phyloP scores from a whole-genome alignment of 2,329 filamentous ascomycete genomes.

The Madurella mycetomatis region DNA sequence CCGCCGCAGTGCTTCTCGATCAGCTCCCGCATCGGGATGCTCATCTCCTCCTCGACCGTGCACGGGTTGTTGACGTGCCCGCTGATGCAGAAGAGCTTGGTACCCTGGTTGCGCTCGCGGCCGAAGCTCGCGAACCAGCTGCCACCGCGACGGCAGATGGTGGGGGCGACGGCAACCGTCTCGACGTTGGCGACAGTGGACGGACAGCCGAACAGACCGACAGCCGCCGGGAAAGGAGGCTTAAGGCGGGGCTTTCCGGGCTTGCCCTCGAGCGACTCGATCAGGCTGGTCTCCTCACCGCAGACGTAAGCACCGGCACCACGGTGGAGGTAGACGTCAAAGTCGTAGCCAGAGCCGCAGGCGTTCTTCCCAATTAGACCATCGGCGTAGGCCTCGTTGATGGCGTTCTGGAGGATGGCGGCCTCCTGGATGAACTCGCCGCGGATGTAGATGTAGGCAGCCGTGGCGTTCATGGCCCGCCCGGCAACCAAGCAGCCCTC shows the following conservation, averaged over 20 bases:
- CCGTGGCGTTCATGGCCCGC: constrained; percentile 97
- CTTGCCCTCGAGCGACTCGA: constrained; percentile 97
- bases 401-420: constrained; percentile 85
- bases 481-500: constrained; percentile 96
- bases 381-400: constrained; percentile 94
- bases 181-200: constrained; percentile 98
- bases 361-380: constrained; percentile 98
- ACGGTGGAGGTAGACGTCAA: constrained; percentile 94
- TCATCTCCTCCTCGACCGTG: constrained; percentile 99
- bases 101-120: constrained; percentile 92
- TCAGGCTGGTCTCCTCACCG: constrained; percentile 95
- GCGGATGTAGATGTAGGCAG: constrained; percentile 98
- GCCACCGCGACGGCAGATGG: constrained; percentile 87
- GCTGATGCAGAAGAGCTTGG: constrained; percentile 97
- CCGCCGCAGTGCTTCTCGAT: constrained; percentile 98
- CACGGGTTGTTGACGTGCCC: constrained; percentile 98
- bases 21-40: constrained; percentile 88
- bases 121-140: constrained; percentile 93
- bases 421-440: constrained; percentile 98
- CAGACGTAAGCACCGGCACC: constrained; percentile 97
- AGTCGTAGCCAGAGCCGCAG: constrained; percentile 94
- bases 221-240: constrained; percentile 95
- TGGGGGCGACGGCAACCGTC: constrained; percentile 91
- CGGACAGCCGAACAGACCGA: constrained; percentile 96
- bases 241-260: constrained; percentile 97